phyloP scores from a whole-genome alignment of 2,329 filamentous ascomycete species.

The Fusarium sp. region DNA sequence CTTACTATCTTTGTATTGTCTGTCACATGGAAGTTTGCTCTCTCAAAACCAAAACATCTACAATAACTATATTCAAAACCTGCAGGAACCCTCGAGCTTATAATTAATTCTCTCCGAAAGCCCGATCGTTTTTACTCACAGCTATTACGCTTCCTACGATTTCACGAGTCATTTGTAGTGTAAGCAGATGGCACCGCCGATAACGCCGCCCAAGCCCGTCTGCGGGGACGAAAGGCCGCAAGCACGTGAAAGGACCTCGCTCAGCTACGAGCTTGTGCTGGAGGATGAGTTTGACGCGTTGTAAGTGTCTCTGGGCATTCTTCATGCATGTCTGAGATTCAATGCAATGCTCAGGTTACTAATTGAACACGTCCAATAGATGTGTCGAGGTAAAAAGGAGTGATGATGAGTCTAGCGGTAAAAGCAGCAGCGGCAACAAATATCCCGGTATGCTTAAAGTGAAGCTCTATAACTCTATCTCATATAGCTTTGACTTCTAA shows the following conservation, averaged over 20 bases:
- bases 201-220: conserved; percentile 36
- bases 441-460: conserved; percentile 54
- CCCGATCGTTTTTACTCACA: conserved; percentile 1
- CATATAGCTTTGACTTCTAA: neutral
- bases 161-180: conserved; percentile 6
- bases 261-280: conserved; percentile 57
- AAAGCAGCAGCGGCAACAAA: conserved; percentile 49
- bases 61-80: neutral
- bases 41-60: conserved; percentile 20
- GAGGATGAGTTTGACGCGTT: conserved; percentile 70
- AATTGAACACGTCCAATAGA: conserved; percentile 32
- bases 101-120: conserved; percentile 5
- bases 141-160: conserved; percentile 1
- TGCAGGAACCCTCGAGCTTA: neutral
- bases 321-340: too few relatives aligned
- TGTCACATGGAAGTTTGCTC: conserved; percentile 28
- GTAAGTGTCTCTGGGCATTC: conserved; percentile 53
- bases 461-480: neutral
- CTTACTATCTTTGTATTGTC: conserved; percentile 7
- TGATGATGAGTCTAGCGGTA: conserved; percentile 32
- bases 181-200: conserved; percentile 37
- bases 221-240: conserved; percentile 39
- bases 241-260: conserved; percentile 36
- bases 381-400: conserved; percentile 58
- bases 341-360: neutral